phyloP scores from a whole-genome alignment of 2,329 filamentous ascomycete genomes.

The Aspergillus unguis region DNA sequence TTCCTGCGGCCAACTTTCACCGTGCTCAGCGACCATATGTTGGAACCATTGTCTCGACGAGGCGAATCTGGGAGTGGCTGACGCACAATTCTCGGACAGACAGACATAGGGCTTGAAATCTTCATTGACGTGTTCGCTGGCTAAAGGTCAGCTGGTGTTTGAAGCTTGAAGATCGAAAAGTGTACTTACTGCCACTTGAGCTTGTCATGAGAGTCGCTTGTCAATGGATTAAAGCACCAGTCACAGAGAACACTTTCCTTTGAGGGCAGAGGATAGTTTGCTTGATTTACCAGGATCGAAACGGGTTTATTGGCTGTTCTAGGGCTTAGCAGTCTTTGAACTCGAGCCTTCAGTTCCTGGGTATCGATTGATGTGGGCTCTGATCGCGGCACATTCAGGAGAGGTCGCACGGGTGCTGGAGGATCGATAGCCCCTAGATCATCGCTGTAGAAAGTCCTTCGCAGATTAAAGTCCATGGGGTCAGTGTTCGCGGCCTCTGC shows the following conservation, averaged over 20 bases:
- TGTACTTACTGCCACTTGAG: neutral
- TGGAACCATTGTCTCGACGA: constrained; percentile 1
- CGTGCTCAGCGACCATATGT: neutral
- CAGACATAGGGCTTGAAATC: constrained; percentile 2
- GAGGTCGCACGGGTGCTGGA: neutral
- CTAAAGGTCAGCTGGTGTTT: neutral
- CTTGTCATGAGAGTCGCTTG: neutral
- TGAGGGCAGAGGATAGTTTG: neutral
- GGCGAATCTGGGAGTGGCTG: neutral
- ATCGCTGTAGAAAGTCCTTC: neutral
- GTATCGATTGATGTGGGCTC: constrained; percentile 1
- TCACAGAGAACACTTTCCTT: neutral
- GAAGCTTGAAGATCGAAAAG: neutral
- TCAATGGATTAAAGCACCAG: constrained; percentile 3
- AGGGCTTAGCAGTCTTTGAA: neutral
- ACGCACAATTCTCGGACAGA: neutral
- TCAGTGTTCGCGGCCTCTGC: neutral
- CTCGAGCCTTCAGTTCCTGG: neutral
- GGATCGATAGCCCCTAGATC: neutral
- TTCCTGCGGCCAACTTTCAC: neutral
- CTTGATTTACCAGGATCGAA: constrained; percentile 1
- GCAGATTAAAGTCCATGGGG: neutral
- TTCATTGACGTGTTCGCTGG: constrained; percentile 2
- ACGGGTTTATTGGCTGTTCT: neutral
- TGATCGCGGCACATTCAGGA: neutral